phyloP scores from a whole-genome alignment of 495 filamentous ascomycete genomes.

The Penicillium alfredii region DNA sequence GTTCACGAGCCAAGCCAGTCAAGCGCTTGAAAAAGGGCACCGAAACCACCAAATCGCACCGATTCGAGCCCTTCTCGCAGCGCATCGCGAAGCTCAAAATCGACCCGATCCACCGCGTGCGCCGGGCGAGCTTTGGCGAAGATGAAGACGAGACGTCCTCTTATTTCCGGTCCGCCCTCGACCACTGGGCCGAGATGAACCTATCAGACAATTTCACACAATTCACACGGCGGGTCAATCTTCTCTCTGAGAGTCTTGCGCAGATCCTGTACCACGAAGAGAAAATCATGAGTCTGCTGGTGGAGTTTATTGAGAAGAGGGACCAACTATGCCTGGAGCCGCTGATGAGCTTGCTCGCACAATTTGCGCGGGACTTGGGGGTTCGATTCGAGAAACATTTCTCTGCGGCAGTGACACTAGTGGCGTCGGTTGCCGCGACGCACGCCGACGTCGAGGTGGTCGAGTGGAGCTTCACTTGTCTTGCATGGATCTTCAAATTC shows the following conservation, averaged over 20 bases:
- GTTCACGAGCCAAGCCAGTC: constrained; percentile 58
- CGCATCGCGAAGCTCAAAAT: constrained; percentile 92
- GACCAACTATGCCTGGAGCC: constrained; percentile 77
- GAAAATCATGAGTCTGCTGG: constrained; percentile 71
- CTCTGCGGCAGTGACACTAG: constrained; percentile 57
- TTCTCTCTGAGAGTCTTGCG: constrained; percentile 80
- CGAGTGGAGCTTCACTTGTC: constrained; percentile 92
- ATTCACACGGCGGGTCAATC: constrained; percentile 66
- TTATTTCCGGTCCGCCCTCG: constrained; percentile 73
- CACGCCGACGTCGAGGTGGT: constrained; percentile 69
- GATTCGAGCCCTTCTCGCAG: constrained; percentile 86
- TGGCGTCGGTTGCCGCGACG: constrained; percentile 58
- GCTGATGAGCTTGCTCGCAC: constrained; percentile 72
- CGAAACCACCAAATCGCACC: constrained; percentile 68
- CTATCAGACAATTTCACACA: constrained; percentile 69
- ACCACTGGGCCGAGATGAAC: constrained; percentile 88
- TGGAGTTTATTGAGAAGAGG: constrained; percentile 68
- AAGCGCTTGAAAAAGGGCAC: constrained; percentile 59
- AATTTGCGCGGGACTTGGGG: constrained; percentile 89
- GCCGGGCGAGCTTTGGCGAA: constrained; percentile 69
- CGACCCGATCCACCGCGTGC: constrained; percentile 83
- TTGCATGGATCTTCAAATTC: constrained; percentile 97
- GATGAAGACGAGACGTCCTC: constrained; percentile 67
- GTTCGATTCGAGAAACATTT: constrained; percentile 86
- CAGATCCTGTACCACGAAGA: constrained; percentile 85